Conservation (phyloP, 305 asterid species). For the Ilex paraguariensis region DNA sequence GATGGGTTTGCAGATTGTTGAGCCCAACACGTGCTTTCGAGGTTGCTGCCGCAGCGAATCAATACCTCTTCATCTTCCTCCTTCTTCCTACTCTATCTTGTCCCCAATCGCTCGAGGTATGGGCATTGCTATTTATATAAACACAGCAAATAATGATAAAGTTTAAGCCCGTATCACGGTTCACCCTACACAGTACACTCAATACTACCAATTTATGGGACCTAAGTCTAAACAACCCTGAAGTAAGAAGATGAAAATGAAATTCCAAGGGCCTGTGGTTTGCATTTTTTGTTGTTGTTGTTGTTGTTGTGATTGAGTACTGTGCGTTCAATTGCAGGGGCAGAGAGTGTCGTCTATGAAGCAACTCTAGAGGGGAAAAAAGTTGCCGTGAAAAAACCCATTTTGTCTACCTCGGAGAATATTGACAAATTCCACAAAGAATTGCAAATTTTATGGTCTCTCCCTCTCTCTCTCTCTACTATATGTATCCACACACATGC, state of each 20-base stretch:
- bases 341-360: conserved; percentile 87
- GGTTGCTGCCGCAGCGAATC: conserved; percentile 87
- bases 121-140: not conserved
- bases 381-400: conserved; percentile 79
- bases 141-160: not conserved
- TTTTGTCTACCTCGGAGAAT: conserved; percentile 71
- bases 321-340: conserved; percentile 44
- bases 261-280: conserved; percentile 1
- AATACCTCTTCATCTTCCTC: conserved; percentile 76
- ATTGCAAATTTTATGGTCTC: conserved; percentile 71
- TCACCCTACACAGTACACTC: too few species aligned
- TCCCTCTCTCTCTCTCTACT: conserved; percentile 5
- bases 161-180: too few species aligned
- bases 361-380: conserved; percentile 59
- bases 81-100: conserved; percentile 58
- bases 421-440: conserved; percentile 76
- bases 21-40: conserved; percentile 75
- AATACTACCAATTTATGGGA: too few species aligned
- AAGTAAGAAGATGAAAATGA: not conserved
- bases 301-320: not conserved
- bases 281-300: not conserved
- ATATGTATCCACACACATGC: too few species aligned
- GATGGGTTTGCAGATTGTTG: conserved; percentile 43
- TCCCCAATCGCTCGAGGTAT: conserved; percentile 82
- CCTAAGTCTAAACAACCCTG: too few species aligned